Base-by-base conservation (phyloP, 345 rosid species). In the Citrus inodora region DNA sequence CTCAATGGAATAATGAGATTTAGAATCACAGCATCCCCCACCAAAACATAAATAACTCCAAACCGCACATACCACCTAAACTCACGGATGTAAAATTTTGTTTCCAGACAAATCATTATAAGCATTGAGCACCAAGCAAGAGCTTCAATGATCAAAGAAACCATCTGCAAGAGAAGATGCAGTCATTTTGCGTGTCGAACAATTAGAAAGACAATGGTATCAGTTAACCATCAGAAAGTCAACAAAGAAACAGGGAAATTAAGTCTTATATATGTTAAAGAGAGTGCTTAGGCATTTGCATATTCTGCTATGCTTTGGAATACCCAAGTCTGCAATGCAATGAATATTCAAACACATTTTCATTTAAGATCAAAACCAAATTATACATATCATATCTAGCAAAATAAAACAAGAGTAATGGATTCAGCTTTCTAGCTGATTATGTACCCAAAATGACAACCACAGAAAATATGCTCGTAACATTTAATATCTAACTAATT, bases 51-150 rank as follows among this genome's bases (percentile, higher is more conserved):
- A 65, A 92, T 67, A 40, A 94, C 85, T 27, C 92, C 98, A 70
- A 96, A 96, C 66, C 97, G 87, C 42, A 96, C 93, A 82, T 88
- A 91, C 98, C 97, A 92, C 33, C 97, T 89, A 72, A 94, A 87
- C 80, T 94, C 93, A 22, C 83, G 81, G 74, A 92, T 81, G 77
- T 96, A 96, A 75, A 84, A 62, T 69, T 82, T 90, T 74, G 89
- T 89, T 85, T 96, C 99, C 5, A 96, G 40, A 24, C 79, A 87
- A 64, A 89, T 83, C 95, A 92, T 81, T 73, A 86, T 79, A 77
- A 96, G 81, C 92, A 96, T 82, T 70, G 87, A 90, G 87, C 91
- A 86, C 99, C 99, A 94, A 88, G 98, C 80, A 51, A 88, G 77
- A 35, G 93, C 85, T 91, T 92, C 94, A 79, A 87, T 81, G 46